phyloP scores from a whole-genome alignment of 192 early-diverging fungal genomes.

The Cetraspora pellucida region DNA sequence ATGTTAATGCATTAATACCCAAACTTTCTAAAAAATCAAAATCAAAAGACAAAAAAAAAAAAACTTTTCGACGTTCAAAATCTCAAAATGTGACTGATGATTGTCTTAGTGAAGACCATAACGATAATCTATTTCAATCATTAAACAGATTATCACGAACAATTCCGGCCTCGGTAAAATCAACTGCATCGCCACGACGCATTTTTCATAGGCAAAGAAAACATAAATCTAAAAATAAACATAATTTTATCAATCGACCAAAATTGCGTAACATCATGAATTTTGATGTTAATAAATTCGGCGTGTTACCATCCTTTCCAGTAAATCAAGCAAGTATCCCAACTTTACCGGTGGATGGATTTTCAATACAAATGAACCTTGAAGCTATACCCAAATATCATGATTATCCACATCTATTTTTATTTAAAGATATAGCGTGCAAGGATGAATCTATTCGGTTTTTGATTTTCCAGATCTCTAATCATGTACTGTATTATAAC shows the following conservation, averaged over 20 bases:
- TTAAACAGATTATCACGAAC: too few relatives aligned
- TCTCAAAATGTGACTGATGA: too few relatives aligned
- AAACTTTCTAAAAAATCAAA: too few relatives aligned
- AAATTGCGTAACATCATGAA: constrained; percentile 7
- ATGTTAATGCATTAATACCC: too few relatives aligned
- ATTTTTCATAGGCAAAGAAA: background rate
- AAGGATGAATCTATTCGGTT: background rate
- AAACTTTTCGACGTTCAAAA: too few relatives aligned
- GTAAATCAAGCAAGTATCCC: background rate
- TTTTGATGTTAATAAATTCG: background rate
- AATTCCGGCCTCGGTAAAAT: too few relatives aligned
- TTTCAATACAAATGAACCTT: constrained; percentile 13
- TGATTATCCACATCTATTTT: background rate
- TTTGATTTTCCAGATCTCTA: background rate
- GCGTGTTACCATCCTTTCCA: background rate
- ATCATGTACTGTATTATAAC: background rate
- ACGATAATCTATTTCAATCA: too few relatives aligned
- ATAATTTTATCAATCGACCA: too few relatives aligned
- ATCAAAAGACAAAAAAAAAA: too few relatives aligned
- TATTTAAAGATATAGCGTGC: background rate
- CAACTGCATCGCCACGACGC: background rate
- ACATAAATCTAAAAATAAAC: constrained; percentile 1
- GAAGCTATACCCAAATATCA: background rate
- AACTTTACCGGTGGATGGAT: background rate
- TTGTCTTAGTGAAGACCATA: too few relatives aligned